Base-by-base conservation (phyloP, 768 basidiomycete genomes). In the Brasilioporus rufonigricans region DNA sequence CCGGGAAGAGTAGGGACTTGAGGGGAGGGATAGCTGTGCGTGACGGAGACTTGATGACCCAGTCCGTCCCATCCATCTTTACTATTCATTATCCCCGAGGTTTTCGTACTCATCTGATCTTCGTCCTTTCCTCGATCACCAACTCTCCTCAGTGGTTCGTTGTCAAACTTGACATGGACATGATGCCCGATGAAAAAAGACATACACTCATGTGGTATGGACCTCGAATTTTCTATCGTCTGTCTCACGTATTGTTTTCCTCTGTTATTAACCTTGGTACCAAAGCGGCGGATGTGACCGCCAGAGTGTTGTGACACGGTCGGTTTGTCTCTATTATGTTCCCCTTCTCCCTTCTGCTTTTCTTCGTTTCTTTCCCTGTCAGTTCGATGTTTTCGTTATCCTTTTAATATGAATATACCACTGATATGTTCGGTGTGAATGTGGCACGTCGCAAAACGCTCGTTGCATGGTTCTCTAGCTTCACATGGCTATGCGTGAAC, bases 51-150 rank as follows among this genome's bases (percentile, higher is more conserved):
- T 65, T 56, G 56, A 57, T 65, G 59, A 71, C 50, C 62, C 61
- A 71, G 70, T 71, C 70, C 71, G 70, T 71, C 70, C 70, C 64
- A 58, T 62, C 67, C 60, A 71, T 71, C 67, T 64, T 49, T 61
- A 55, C 58, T 68, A 53, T 66, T 58, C 61, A 65, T 53, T 53
- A 40, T 49, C 29, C 57, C 56, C 50, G 56, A 53, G 48, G 52
- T 50, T 61, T 56, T 38, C 48, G 56, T 53, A 66, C 70, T 66
- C 69, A 72, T 63, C 63, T 62, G 48, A 58, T 59, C 48, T 47
- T 63, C 56, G 54, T 63, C 27, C 46, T 32, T 45, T 50, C 44
- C 35, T 53, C 48, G 47, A 58, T 58, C 61, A 46, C 52, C 62
- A 31, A 55, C 60, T 48, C 52, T n/a, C 23, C 33, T 31, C 50